Conservation (phyloP, 192 early-diverging fungal species). For the Diversispora epigaea region DNA sequence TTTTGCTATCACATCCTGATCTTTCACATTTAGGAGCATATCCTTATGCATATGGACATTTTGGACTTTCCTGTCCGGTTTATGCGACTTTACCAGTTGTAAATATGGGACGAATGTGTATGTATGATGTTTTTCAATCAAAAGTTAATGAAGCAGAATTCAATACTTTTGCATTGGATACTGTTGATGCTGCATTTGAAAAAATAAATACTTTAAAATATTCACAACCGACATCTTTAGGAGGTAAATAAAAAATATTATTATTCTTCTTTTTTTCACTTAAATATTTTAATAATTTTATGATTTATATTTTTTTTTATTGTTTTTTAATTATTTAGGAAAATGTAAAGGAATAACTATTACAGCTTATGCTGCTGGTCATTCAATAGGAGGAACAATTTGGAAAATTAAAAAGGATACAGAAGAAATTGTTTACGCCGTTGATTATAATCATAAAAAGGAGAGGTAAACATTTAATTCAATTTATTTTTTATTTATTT, state of each 20-base stretch:
- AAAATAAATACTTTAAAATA: constrained; percentile 79
- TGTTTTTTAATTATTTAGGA: too few relatives aligned
- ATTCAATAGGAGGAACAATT: constrained; percentile 92
- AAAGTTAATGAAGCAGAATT: constrained; percentile 71
- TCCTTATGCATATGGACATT: constrained; percentile 71
- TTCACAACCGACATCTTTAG: constrained; percentile 76
- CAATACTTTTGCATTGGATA: constrained; percentile 68
- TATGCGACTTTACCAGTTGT: constrained; percentile 91
- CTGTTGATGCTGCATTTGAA: constrained; percentile 85
- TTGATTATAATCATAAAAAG: constrained; percentile 93
- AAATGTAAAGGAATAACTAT: constrained; percentile 84
- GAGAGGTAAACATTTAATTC: too few relatives aligned
- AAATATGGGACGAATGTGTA: constrained; percentile 83
- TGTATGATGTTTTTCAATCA: constrained; percentile 80
- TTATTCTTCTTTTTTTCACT: background rate
- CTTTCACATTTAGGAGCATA: constrained; percentile 84
- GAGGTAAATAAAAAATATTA: constrained; percentile 41
- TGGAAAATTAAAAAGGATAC: constrained; percentile 97
- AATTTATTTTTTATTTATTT: too few relatives aligned
- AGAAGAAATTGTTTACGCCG: constrained; percentile 92
- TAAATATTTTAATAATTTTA: background rate
- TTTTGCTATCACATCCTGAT: constrained; percentile 88
- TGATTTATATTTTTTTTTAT: too few relatives aligned
- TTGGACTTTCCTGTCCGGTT: constrained; percentile 81
- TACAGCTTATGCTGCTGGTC: constrained; percentile 89